These are phyloP conservation scores for Artemisia annua DNA, from an alignment of 129 eudicot species.

Conservation along the genomic window DNA sequence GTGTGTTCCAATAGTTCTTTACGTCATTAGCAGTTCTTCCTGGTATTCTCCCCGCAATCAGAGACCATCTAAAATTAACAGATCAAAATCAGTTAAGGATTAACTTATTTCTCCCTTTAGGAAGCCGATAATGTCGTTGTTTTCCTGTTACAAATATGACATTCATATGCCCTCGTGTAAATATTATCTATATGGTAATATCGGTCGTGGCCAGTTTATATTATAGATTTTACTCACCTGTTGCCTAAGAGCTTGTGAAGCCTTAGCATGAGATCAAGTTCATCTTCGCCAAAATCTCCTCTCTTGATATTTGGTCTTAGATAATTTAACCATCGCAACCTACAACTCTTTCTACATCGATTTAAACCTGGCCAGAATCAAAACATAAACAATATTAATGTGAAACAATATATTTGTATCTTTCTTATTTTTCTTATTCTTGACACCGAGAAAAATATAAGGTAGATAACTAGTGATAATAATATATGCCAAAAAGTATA, in stretches of 20 bases:
- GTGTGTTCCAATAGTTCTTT: slow-evolving; percentile 62
- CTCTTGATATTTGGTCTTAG: slow-evolving; percentile 31
- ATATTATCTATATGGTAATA: not conserved
- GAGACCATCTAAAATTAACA: slow-evolving; percentile 47
- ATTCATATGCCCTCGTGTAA: not conserved
- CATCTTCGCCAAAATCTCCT: slow-evolving; percentile 29
- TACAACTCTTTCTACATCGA: not conserved
- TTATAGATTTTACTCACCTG: slow-evolving; percentile 14
- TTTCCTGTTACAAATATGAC: not conserved
- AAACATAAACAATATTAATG: too few species aligned
- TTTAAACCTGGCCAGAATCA: too few species aligned
- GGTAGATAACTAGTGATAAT: too few species aligned
- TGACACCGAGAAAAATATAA: too few species aligned
- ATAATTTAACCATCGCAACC: slow-evolving; percentile 40
- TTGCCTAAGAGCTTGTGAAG: slow-evolving; percentile 45
- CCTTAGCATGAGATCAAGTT: slow-evolving; percentile 39
- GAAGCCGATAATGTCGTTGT: not conserved
- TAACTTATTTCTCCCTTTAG: too few species aligned
- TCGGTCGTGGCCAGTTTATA: not conserved
- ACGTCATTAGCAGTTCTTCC: slow-evolving; percentile 71
- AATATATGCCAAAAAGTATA: too few species aligned
- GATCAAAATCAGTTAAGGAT: not conserved
- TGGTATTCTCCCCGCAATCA: slow-evolving; percentile 65
- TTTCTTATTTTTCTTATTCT: too few species aligned
- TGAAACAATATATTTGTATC: too few species aligned